Evolutionary conservation across 2,329 filamentous ascomycete species (phyloP).

Genomic region (Monilinia vaccinii-corymbosi): DNA sequence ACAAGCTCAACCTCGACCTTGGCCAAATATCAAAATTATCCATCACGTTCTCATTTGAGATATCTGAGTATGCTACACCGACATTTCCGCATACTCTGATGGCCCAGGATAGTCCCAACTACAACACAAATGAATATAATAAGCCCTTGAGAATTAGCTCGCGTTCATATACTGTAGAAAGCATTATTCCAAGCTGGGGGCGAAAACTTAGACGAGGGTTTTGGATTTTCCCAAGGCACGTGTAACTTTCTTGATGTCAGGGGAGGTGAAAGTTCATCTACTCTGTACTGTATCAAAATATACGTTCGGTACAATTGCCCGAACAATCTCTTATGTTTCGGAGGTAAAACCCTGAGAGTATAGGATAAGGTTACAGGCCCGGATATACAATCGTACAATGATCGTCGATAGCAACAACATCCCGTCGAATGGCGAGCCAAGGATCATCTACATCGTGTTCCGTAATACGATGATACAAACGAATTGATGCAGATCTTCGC

Average conservation of each 20-base stretch:
- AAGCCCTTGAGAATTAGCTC: neutral
- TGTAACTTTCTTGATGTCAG: neutral
- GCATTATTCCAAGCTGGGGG: neutral
- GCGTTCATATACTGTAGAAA: neutral
- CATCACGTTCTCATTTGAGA: slow-evolving; percentile 1
- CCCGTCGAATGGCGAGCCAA: neutral
- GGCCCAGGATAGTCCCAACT: neutral
- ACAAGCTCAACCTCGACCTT: neutral
- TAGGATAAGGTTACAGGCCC: too few species aligned
- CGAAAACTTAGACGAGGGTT: neutral
- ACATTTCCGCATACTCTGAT: slow-evolving; percentile 7
- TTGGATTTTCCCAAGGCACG: neutral
- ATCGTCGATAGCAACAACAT: neutral
- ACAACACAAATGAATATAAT: neutral
- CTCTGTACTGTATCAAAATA: neutral
- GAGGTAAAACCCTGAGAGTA: neutral
- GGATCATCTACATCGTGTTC: neutral
- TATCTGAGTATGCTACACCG: slow-evolving; percentile 6
- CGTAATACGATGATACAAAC: slow-evolving; percentile 4
- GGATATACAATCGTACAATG: neutral
- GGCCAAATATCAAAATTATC: neutral
- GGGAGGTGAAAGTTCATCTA: neutral
- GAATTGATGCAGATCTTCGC: slow-evolving; percentile 8
- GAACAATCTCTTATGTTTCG: neutral
- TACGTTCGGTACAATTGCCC: neutral